Evolutionary conservation across 176 grass and related monocot genomes (phyloP), one percentile per base, ranked within the genome.

Genomic region (Lolium rigidum): DNA sequence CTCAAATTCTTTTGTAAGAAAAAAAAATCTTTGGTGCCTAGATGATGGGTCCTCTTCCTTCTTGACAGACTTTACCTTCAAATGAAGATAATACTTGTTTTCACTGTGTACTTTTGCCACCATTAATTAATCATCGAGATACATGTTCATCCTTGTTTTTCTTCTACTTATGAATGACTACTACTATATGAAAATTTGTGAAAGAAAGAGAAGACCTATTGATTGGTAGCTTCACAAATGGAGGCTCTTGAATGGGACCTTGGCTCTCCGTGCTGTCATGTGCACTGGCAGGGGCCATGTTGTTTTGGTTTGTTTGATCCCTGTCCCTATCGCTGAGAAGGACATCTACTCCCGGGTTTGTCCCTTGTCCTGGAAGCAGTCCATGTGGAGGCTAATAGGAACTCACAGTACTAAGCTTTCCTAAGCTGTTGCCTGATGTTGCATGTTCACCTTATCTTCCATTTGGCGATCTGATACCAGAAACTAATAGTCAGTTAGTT

Each of bases 1-100:
- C 57, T 78, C 86, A 76, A 61, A 91, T 91, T 91, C 90, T 91
- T 91, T 91, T 91, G 82, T 91, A 91, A 91, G 86, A 91, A 76
- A 54, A 49, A 9, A 9, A 51, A 51, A 65, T 72, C 49, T 78
- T 78, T 65, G 79, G 70, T 85, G 77, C 70, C 77, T 88, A 85
- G 22, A 77, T 85, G 26, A 28, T 3, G 63, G 77, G 54, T 43
- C 41, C 41, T 43, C 10, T 86, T 77, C 65, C 48, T 74, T 78
- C 24, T 87, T 80, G 59, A 81, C 81, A 91, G 64, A 88, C 51
- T 76, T 84, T 81, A 91, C 86, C 70, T 77, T 85, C 28, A 88
- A 87, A 91, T 71, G 85, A 91, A 88, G 82, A 91, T 85, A 81
- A 84, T 88, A 88, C 70, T 54, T 80, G 82, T 88, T 83, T 77